Evolutionary conservation across 2,329 filamentous ascomycete species (phyloP).

Genomic region (Ilyonectria mors-panacis): DNA sequence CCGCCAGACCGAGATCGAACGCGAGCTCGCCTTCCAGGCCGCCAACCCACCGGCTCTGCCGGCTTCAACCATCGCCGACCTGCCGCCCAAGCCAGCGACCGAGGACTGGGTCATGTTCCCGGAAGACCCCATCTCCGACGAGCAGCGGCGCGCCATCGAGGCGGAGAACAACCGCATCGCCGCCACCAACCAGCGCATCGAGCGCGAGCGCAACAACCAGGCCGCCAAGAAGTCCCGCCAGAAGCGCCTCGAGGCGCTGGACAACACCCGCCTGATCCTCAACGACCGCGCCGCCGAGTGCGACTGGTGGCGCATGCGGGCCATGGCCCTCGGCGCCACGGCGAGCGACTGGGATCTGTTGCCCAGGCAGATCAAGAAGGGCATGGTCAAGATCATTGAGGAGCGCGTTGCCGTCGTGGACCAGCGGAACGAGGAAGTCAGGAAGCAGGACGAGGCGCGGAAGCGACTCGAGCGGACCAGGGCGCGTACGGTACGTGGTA

Average conservation of each 20-base stretch:
- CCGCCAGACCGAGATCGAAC: conserved; percentile 38
- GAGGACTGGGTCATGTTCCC: conserved; percentile 39
- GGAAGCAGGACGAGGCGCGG: conserved; percentile 43
- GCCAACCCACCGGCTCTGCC: conserved; percentile 50
- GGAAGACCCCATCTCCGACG: conserved; percentile 21
- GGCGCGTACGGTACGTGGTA: conserved; percentile 21
- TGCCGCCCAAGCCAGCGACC: conserved; percentile 47
- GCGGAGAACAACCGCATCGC: conserved; percentile 49
- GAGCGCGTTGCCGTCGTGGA: conserved; percentile 37
- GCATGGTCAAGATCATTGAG: conserved; percentile 40
- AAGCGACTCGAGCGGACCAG: conserved; percentile 34
- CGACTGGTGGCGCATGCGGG: conserved; percentile 48
- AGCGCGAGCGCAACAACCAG: conserved; percentile 55
- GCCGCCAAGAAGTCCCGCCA: conserved; percentile 56
- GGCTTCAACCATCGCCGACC: conserved; percentile 39
- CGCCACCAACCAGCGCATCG: conserved; percentile 39
- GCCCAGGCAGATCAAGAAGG: conserved; percentile 29
- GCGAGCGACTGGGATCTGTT: conserved; percentile 42
- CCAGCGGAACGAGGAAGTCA: conserved; percentile 27
- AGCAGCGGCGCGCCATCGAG: conserved; percentile 33
- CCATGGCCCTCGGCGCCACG: conserved; percentile 44
- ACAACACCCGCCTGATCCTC: conserved; percentile 39
- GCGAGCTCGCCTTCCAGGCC: conserved; percentile 42
- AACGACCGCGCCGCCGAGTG: conserved; percentile 45
- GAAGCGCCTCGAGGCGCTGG: conserved; percentile 48